Base-by-base conservation (phyloP, 441 rosid genomes). In the Viola pubescens region DNA sequence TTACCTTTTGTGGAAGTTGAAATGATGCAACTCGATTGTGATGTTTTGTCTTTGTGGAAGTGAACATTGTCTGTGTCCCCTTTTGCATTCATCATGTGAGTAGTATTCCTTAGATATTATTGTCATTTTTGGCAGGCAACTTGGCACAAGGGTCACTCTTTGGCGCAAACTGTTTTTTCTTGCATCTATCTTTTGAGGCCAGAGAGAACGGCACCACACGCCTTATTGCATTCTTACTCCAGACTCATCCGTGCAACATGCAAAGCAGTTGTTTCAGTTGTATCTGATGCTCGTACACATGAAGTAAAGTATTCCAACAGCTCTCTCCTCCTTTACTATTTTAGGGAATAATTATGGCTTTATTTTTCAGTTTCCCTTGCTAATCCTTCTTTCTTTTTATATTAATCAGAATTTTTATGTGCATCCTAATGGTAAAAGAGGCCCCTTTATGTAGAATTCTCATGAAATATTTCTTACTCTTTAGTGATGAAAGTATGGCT, bases 91-190 rank as follows among this genome's bases (percentile, higher is more conserved):
- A 9, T 12, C 45, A 9, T 9, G 40, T 10, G n/a, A 9, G 26
- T 26, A 49, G 8, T 6, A 53, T 45, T 57, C 16, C 10, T 38
- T 57, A 64, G 68, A 63, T 73, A 46, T 19, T 58, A 4, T 70
- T 47, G 62, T 62, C 66, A 75, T 71, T 50, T 49, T 67, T 81
- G 79, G 79, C 86, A 94, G 99, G 99, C 92, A 64, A 84, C 99
- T 56, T 94, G 99, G 99, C 99, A 94, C 78, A 85, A 75, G 83
- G 99, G 99, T 70, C 97, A 94, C 72, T 90, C 96, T 48, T 67
- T 94, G 85, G 97, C 99, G 19, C 99, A 94, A 77, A 94, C 97
- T 55, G 96, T 94, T 70, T 90, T 88, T 79, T 88, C 99, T 34
- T 94, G 97, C 81, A 74, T 91, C 62, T 94, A 90, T 79, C 84